Conservation (phyloP, 2,329 filamentous ascomycete genomes). For the Arachnomyces sp. region DNA sequence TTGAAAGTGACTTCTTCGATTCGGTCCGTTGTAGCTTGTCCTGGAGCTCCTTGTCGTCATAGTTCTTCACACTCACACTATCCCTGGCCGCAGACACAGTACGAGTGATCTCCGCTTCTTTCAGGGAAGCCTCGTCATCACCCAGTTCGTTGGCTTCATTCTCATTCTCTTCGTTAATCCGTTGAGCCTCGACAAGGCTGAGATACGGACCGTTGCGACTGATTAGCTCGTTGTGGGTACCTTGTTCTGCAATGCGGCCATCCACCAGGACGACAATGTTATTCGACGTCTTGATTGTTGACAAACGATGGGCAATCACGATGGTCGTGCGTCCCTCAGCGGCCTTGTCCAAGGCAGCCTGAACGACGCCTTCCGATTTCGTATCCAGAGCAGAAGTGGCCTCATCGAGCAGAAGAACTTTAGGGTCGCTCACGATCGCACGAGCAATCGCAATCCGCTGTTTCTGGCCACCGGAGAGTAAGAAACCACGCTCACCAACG, state of each 20-base stretch:
- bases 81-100: constrained; percentile 22
- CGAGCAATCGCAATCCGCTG: constrained; percentile 93
- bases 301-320: constrained; percentile 89
- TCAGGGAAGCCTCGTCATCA: constrained; percentile 18
- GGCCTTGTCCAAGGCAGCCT: constrained; percentile 82
- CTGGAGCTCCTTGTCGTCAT: constrained; percentile 25
- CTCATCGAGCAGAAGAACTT: constrained; percentile 87
- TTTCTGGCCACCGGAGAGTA: constrained; percentile 91
- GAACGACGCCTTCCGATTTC: constrained; percentile 88
- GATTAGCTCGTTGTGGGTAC: constrained; percentile 74
- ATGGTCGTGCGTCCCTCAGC: constrained; percentile 86
- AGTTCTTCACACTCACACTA: constrained; percentile 16
- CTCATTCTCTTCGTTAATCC: constrained; percentile 55
- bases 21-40: constrained; percentile 34
- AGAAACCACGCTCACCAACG: constrained; percentile 89
- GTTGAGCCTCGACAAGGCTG: constrained; percentile 80
- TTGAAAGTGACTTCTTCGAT: constrained; percentile 56
- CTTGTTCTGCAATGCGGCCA: constrained; percentile 86
- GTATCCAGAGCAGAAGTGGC: constrained; percentile 91
- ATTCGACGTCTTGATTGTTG: constrained; percentile 87
- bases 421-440: constrained; percentile 83
- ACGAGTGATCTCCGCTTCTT: constrained; percentile 22
- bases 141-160: constrained; percentile 23
- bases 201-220: constrained; percentile 66
- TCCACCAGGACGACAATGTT: constrained; percentile 91